Conservation (phyloP, 495 filamentous ascomycete species). For the Xylaria sp. region DNA sequence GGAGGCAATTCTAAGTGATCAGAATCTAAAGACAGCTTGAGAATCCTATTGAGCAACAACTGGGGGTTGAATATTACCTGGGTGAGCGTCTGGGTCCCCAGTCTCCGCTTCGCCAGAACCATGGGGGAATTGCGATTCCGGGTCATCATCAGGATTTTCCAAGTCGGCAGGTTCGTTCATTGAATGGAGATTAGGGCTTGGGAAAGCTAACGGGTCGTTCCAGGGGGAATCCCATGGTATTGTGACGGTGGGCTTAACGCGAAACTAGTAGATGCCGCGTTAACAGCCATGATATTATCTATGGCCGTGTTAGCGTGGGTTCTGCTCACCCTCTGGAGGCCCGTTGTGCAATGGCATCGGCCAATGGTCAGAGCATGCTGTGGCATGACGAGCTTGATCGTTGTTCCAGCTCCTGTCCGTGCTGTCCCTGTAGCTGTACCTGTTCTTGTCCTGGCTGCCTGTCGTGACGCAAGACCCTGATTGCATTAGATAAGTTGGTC, state of each 20-base stretch:
- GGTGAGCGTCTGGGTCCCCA: too few species aligned
- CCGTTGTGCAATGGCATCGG: slow-evolving; percentile 33
- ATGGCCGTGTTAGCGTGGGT: background rate
- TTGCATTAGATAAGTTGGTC: background rate
- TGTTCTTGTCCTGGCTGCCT: background rate
- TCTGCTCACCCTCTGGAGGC: slow-evolving; percentile 38
- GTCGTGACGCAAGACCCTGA: background rate
- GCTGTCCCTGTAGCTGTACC: background rate
- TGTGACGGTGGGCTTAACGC: slow-evolving; percentile 15
- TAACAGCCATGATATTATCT: slow-evolving; percentile 6
- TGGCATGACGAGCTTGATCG: slow-evolving; percentile 25
- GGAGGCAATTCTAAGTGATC: too few species aligned
- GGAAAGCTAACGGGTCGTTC: background rate
- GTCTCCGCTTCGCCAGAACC: background rate
- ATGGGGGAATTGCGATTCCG: background rate
- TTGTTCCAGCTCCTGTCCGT: background rate
- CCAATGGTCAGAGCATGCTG: slow-evolving; percentile 33
- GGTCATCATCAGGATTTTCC: background rate
- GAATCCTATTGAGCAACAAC: background rate
- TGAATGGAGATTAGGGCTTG: background rate
- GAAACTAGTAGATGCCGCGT: slow-evolving; percentile 31
- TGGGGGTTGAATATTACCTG: background rate
- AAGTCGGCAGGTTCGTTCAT: background rate
- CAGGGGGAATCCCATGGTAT: slow-evolving; percentile 35
- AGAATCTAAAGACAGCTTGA: background rate